Evolutionary conservation across 1,284 basidiomycete species (phyloP), one percentile per base, ranked within the genome.

Genomic region (Leccinum griseonigrum): DNA sequence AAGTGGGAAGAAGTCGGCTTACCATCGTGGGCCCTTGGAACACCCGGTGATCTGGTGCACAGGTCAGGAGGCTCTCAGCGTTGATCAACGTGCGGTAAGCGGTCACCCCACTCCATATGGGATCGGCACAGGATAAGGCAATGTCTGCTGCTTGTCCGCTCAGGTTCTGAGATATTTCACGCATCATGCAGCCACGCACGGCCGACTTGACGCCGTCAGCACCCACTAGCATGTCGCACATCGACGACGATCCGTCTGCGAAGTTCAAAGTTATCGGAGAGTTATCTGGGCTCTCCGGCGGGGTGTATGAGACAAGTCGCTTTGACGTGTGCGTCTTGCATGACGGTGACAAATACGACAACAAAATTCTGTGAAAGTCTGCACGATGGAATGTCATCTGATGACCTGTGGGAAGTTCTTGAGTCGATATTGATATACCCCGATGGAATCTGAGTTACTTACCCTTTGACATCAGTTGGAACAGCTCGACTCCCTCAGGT

Each of bases 201-300:
- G 71, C 71, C 0, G 83, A 85, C 66, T 82, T 84, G 60, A 85
- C 66, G 0, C 84, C 83, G 62, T 85, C 83, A 0, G 82, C 81
- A 29, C 81, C 83, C 28, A 85, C 70, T 16, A 84, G 75, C 11
- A 84, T 52, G 61, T 85, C 81, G 64, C 79, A 82, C 3, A 71
- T 69, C 3, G 78, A 76, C 0, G 70, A 71, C 1, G 77, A 71
- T 3, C 80, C 81, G 60, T 85, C 81, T 5, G 71, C 54, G 64
- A 85, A 85, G 13, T 69, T 62, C n/a, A 85, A 66, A 8, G 64
- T 69, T 18, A 83, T 74, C 1, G 63, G 60, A 22, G 69, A 64
- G 32, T 11, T 64, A 28, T 10, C 16, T 4, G 63, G 31, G 29
- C 75, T 71, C 13, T 56, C 61, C 14, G 62, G 59, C 36, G 79